phyloP scores from a whole-genome alignment of 306 rosid genomes.

The Rosa multiflora region DNA sequence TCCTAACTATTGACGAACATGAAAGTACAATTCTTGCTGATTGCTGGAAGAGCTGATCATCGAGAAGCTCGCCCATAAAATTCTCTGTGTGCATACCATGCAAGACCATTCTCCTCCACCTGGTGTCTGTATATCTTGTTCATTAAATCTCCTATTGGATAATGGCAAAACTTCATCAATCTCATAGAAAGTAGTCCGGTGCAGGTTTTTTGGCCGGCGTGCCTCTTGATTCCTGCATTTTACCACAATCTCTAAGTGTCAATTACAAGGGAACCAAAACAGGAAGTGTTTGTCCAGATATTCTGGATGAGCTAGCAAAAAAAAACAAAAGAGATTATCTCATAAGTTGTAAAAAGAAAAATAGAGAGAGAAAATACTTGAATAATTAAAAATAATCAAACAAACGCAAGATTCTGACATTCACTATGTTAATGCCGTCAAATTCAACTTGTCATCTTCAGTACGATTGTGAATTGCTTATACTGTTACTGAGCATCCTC shows the following conservation, averaged over 20 bases:
- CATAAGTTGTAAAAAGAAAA: not conserved
- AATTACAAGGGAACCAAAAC: not conserved
- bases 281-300: not conserved
- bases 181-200: slow-evolving; percentile 91
- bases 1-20: slow-evolving; percentile 29
- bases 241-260: slow-evolving; percentile 14
- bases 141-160: slow-evolving; percentile 40
- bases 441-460: not conserved
- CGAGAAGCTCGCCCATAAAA: slow-evolving; percentile 24
- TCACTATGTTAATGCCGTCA: not conserved
- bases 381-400: not conserved
- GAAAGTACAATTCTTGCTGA: slow-evolving; percentile 33
- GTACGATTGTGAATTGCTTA: not conserved
- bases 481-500: not conserved
- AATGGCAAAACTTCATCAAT: slow-evolving; percentile 12
- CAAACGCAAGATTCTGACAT: not conserved
- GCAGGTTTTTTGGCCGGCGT: slow-evolving; percentile 88
- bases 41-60: slow-evolving; percentile 24
- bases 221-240: slow-evolving; percentile 87
- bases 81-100: slow-evolving; percentile 11
- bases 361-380: not conserved
- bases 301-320: too few species aligned
- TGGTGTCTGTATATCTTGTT: slow-evolving; percentile 28
- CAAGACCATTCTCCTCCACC: slow-evolving; percentile 28
- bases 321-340: too few species aligned